Base-by-base conservation (phyloP, 2,329 filamentous ascomycete genomes). In the Trichoderma oligosporum region DNA sequence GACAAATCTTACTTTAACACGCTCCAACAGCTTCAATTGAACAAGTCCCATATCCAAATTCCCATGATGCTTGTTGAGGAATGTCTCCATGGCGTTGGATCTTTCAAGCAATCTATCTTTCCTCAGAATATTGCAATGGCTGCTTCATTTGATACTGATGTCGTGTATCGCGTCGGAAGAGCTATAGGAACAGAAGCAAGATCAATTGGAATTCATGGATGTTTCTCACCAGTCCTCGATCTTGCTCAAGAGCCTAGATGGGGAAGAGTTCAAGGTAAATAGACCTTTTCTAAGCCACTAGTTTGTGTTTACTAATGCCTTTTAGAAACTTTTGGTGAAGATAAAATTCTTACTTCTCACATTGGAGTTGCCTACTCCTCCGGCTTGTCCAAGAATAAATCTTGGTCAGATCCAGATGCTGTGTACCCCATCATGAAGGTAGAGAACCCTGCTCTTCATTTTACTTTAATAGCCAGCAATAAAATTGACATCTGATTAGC, bases 61-160 rank as follows among this genome's bases (percentile, higher is more conserved):
- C 56, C 56, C 2, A 42, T 58, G 41, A 58, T 58, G 56, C 51
- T 56, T 1, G 51, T 58, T n/a, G 56, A 58, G 9, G 56, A 58
- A 14, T 58, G 56, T 25, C 51, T 58, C 0, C 56, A 58, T 9
- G 42, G 42, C 1, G 35, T 56, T 0, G 56, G 56, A 18, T 56
- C 56, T 4, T 58, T 56, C 1, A 56, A 58, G 42, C 56, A 58
- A 20, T 58, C 56, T 4, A 4, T 58, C 1, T 58, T 58, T n/a
- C 56, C 56, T 2, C 56, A 58, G 22, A 47, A 56, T 3, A 56
- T 58, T 18, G 56, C 49, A 2, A 58, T 58, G 56, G 56, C 56
- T 2, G 42, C 56, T 12, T 44, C 56, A 4, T 58, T 46, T 14
- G 56, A 58, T 33, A 56, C 49, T 6, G 56, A 56, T 22, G 47